phyloP scores from a whole-genome alignment of 2,329 filamentous ascomycete species.

The Cladosporium sp. region DNA sequence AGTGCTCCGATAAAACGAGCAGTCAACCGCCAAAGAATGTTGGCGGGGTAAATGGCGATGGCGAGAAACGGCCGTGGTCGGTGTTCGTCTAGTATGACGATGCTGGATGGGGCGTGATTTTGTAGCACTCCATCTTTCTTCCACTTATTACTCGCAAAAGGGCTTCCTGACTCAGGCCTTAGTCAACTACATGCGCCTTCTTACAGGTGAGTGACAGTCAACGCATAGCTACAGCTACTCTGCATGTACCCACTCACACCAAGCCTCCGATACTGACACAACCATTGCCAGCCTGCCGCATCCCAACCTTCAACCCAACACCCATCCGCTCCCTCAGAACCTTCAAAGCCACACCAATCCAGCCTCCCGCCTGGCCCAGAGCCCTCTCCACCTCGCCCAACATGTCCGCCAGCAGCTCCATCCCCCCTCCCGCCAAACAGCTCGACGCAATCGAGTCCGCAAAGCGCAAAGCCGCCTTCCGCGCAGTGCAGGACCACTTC shows the following conservation, averaged over 20 bases:
- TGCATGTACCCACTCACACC: not conserved
- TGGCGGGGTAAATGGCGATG: not conserved
- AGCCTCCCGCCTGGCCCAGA: not conserved
- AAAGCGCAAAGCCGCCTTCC: conserved; percentile 70
- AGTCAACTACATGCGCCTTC: conserved; percentile 4
- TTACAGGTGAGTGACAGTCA: not conserved
- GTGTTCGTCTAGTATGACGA: not conserved
- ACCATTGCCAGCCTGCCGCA: not conserved
- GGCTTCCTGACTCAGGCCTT: conserved; percentile 1
- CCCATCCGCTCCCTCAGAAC: not conserved
- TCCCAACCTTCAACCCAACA: conserved; percentile 4
- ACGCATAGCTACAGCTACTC: not conserved
- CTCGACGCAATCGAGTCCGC: conserved; percentile 57
- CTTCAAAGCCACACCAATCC: not conserved
- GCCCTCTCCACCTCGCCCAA: not conserved
- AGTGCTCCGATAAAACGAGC: not conserved
- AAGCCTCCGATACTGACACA: not conserved
- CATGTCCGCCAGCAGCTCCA: conserved; percentile 4
- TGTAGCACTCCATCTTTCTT: too few species aligned
- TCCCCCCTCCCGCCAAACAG: conserved; percentile 7
- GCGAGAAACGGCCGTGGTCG: not conserved
- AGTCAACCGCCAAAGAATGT: not conserved
- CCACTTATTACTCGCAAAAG: not conserved
- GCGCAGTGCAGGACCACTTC: conserved; percentile 71
- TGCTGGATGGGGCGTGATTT: not conserved